Percentiles rank a stretch among this genome's conserved stretches.
Evolutionary conservation across 202 grass and related monocot species (phyloP).

Genomic region (Schoenoplectus triqueter): DNA sequence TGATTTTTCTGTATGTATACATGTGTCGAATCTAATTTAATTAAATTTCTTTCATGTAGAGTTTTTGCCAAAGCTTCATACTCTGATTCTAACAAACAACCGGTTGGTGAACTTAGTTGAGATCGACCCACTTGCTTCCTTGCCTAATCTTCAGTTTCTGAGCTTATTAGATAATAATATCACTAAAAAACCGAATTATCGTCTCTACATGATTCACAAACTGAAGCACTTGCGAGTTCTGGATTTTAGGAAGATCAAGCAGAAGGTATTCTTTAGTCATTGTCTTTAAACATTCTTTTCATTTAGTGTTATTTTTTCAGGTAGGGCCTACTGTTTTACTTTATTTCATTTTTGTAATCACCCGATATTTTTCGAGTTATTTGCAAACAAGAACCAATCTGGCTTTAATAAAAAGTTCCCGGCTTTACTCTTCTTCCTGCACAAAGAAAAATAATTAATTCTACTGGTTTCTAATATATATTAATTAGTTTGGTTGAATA

Average conservation of each 20-base stretch:
- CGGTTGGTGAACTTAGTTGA: slow-evolving; percentile 86
- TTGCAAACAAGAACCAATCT: too few relatives aligned
- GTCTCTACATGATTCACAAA: slow-evolving; percentile 95
- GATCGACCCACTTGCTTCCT: slow-evolving; percentile 87
- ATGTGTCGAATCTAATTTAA: not conserved
- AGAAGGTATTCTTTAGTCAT: slow-evolving; percentile 64
- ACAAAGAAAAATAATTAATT: too few relatives aligned
- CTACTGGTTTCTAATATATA: too few relatives aligned
- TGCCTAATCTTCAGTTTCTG: slow-evolving; percentile 88
- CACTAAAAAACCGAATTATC: slow-evolving; percentile 94
- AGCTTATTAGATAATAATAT: slow-evolving; percentile 96
- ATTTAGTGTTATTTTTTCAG: slow-evolving; percentile 10
- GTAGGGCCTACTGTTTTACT: not conserved
- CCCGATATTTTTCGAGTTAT: too few relatives aligned
- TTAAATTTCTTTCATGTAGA: slow-evolving; percentile 53
- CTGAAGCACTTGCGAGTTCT: slow-evolving; percentile 82
- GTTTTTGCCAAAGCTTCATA: slow-evolving; percentile 92
- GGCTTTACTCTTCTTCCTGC: too few relatives aligned
- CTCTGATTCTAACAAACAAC: slow-evolving; percentile 91
- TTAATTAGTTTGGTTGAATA: too few relatives aligned
- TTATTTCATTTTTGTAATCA: not conserved
- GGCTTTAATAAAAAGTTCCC: too few relatives aligned
- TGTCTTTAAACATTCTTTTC: slow-evolving; percentile 1
- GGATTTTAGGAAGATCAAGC: slow-evolving; percentile 97
- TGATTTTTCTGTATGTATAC: not conserved